Evolutionary conservation across 2,329 filamentous ascomycete species (phyloP), one percentile per base, ranked within the genome.

Genomic region (Fusarium newnesense): DNA sequence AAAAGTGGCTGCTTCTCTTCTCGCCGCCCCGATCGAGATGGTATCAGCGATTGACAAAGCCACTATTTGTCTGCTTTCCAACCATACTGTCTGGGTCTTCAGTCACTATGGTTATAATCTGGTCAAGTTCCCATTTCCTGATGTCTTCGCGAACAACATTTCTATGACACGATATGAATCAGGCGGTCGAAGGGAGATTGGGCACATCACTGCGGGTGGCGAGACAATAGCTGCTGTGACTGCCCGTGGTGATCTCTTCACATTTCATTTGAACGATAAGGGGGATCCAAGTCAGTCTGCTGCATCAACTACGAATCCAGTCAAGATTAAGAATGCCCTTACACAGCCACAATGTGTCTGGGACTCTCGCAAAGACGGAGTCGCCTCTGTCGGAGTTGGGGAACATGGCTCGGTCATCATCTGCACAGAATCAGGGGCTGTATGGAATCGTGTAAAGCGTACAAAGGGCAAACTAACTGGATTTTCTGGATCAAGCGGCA

Each of bases 31-130:
- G 0, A 97, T 99, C 59, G 85, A 88, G 32, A 93, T 93, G 80
- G 94, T 96, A 0, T 93, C 94, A 1, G 96, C 95, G 7, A 97
- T 97, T 66, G 96, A 98, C 79, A 92, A 92, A 74, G 96, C 96
- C 11, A 98, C 96, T 0, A 92, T 92, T 4, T 93, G 95, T 70
- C 84, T 99, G 34, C 88, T 99, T 7, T 92, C 95, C 54, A 97
- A 95, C 75, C 91, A 93, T 75, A 94, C 95, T 26, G 94, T 98
- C 15, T 97, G 93, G 87, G 92, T 99, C 1, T 97, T 99, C 77
- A 96, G 95, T 2, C 97, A 97, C 75, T 98, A 97, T 78, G 96
- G 96, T 9, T 98, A 97, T 80, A 94, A 95, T n/a, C 94, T 94
- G 72, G 87, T 98, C 61, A 91, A 90, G 50, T 97, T 98, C 72